These are phyloP conservation scores for Astragalus glycyphyllos DNA, from an alignment of 306 rosid species.

Conservation along the genomic window DNA sequence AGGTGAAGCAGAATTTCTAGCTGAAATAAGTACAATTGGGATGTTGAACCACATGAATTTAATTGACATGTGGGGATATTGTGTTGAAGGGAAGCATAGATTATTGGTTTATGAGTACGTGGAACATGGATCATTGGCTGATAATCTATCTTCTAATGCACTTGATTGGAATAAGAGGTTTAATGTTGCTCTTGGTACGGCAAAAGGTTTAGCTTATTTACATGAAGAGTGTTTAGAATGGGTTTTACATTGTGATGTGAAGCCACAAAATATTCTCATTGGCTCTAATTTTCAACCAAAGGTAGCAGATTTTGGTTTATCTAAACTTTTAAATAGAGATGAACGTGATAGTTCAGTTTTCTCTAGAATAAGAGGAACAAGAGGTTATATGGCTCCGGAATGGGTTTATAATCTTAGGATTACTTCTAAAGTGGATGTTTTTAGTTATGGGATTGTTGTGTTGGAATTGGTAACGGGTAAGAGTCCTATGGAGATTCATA, in stretches of 20 bases:
- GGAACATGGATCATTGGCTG: constrained; percentile 64
- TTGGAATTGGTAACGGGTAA: constrained; percentile 70
- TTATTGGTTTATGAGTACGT: constrained; percentile 67
- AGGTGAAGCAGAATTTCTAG: constrained; percentile 71
- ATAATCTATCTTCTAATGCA: constrained; percentile 39
- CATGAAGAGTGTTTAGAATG: constrained; percentile 86
- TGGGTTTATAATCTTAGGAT: constrained; percentile 67
- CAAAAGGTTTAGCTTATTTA: constrained; percentile 72
- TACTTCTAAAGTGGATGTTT: constrained; percentile 78
- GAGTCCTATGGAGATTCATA: constrained; percentile 44
- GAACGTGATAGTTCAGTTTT: constrained; percentile 45
- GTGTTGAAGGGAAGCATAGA: constrained; percentile 67
- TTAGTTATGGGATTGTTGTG: constrained; percentile 68
- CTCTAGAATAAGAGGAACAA: constrained; percentile 68
- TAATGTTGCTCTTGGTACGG: constrained; percentile 66
- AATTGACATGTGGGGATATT: constrained; percentile 81
- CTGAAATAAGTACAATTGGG: constrained; percentile 64
- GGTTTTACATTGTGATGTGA: constrained; percentile 79
- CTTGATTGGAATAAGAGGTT: constrained; percentile 66
- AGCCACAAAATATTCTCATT: constrained; percentile 71
- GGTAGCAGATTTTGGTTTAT: constrained; percentile 74
- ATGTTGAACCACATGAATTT: constrained; percentile 74
- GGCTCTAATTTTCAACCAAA: constrained; percentile 58
- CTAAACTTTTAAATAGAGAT: constrained; percentile 58
- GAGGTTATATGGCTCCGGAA: constrained; percentile 81